Percentiles rank a stretch among this genome's conserved stretches.
These are phyloP conservation scores for Entelexis sorbosivorans DNA, from an alignment of 1,139 yeast species.

Conservation along the genomic window DNA sequence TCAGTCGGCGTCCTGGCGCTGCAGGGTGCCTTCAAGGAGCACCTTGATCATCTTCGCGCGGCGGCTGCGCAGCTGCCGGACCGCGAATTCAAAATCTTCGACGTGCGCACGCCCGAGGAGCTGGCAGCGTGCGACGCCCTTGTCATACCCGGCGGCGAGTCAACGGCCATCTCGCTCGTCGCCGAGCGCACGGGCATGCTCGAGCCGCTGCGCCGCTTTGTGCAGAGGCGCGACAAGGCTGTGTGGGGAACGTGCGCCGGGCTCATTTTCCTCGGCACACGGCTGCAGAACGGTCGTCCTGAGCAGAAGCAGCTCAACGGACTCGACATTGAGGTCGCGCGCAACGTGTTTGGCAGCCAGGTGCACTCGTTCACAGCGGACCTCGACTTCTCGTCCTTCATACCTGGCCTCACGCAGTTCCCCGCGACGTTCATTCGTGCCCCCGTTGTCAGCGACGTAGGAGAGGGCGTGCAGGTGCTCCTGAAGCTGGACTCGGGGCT, in stretches of 20 bases:
- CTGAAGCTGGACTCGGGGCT: slow-evolving; percentile 22
- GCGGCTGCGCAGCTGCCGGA: slow-evolving; percentile 26
- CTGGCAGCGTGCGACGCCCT: slow-evolving; percentile 46
- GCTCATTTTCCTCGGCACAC: slow-evolving; percentile 52
- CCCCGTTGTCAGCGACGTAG: slow-evolving; percentile 48
- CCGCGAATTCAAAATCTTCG: slow-evolving; percentile 30
- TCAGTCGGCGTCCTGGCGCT: slow-evolving; percentile 61
- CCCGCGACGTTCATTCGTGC: slow-evolving; percentile 67
- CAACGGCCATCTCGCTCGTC: slow-evolving; percentile 62
- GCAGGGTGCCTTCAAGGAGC: slow-evolving; percentile 74
- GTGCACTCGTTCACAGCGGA: slow-evolving; percentile 49
- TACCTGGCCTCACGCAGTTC: slow-evolving; percentile 29
- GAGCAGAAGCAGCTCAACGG: slow-evolving; percentile 56
- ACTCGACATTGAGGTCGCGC: slow-evolving; percentile 48
- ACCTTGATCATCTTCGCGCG: slow-evolving; percentile 42
- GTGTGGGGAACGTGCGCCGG: slow-evolving; percentile 91
- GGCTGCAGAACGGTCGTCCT: slow-evolving; percentile 43
- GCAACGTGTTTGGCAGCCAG: slow-evolving; percentile 78
- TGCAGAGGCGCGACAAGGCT: slow-evolving; percentile 40
- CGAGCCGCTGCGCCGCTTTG: slow-evolving; percentile 44
- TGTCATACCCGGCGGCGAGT: slow-evolving; percentile 71
- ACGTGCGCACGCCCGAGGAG: slow-evolving; percentile 46
- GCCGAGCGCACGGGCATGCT: slow-evolving; percentile 56
- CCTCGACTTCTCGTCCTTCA: slow-evolving; percentile 43
- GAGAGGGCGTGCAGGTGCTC: slow-evolving; percentile 26